These are phyloP conservation scores for Solanum boliviense DNA, from an alignment of 257 asterid species.

Conservation along the genomic window DNA sequence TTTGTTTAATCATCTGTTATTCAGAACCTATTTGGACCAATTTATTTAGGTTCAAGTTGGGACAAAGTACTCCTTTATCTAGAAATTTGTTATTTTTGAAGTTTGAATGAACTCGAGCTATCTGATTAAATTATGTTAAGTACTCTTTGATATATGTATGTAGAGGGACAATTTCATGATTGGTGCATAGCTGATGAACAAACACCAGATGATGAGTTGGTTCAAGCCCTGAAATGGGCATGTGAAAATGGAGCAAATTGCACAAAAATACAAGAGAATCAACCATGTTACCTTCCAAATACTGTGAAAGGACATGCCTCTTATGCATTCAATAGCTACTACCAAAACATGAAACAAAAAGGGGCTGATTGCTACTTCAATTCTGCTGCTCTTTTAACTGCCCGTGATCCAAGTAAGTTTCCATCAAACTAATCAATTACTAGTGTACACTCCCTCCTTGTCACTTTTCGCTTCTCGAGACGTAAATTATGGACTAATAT, in stretches of 20 bases:
- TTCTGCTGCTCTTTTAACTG: constrained; percentile 60
- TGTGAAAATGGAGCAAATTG: constrained; percentile 77
- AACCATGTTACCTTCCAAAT: constrained; percentile 47
- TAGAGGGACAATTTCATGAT: constrained; percentile 59
- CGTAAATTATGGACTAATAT: not conserved
- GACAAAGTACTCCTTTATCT: not conserved
- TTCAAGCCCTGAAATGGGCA: constrained; percentile 63
- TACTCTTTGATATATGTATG: not conserved
- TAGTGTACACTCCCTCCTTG: not conserved
- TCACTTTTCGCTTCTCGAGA: not conserved
- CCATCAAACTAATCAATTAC: not conserved
- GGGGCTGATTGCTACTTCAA: constrained; percentile 75
- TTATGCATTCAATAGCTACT: constrained; percentile 77
- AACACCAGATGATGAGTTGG: constrained; percentile 40
- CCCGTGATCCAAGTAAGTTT: constrained; percentile 61
- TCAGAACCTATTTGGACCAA: not conserved
- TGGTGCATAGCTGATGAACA: constrained; percentile 91
- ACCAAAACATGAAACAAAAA: constrained; percentile 56
- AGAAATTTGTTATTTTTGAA: not conserved
- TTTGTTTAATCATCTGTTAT: not conserved
- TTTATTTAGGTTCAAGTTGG: not conserved
- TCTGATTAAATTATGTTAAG: not conserved
- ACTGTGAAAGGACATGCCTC: constrained; percentile 58
- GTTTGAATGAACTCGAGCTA: not conserved
- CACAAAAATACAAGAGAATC: constrained; percentile 23